Conservation (phyloP, 2,329 filamentous ascomycete species). For the Huntiella bhutanensis region DNA sequence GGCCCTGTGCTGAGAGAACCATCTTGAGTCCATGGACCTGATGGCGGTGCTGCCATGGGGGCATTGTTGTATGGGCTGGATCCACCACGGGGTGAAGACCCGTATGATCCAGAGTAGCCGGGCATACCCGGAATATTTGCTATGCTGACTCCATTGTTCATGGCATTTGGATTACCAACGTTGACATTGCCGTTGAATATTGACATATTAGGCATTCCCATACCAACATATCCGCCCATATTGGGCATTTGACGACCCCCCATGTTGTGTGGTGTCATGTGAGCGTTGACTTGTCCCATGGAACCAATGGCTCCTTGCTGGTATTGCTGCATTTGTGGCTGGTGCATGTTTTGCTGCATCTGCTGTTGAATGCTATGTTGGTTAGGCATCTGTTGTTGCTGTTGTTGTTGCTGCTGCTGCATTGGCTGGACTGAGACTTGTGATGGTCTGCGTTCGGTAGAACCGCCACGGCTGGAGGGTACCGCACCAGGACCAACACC, state of each 20-base stretch:
- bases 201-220: too few species aligned
- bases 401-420: slow-evolving; percentile 4
- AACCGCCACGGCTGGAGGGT: slow-evolving; percentile 31
- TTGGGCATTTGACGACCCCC: too few species aligned
- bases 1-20: not conserved
- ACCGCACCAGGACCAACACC: slow-evolving; percentile 48
- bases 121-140: not conserved
- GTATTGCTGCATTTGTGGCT: slow-evolving; percentile 14
- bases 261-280: too few species aligned
- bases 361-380: slow-evolving; percentile 27
- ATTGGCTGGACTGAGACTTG: slow-evolving; percentile 15
- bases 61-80: slow-evolving; percentile 7
- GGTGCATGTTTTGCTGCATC: slow-evolving; percentile 18
- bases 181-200: too few species aligned
- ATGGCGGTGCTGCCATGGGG: not conserved
- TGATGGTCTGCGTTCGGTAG: slow-evolving; percentile 30
- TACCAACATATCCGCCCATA: too few species aligned
- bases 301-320: not conserved
- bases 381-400: slow-evolving; percentile 22
- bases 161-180: too few species aligned
- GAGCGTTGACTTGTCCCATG: too few species aligned
- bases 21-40: not conserved
- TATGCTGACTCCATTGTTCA: too few species aligned
- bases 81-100: slow-evolving; percentile 4
- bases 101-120: not conserved